A percentile compares a stretch with the other conserved stretches of the same genome.
phyloP scores from a whole-genome alignment of 2,329 filamentous ascomycete species.

The Monosporascus sp. region DNA sequence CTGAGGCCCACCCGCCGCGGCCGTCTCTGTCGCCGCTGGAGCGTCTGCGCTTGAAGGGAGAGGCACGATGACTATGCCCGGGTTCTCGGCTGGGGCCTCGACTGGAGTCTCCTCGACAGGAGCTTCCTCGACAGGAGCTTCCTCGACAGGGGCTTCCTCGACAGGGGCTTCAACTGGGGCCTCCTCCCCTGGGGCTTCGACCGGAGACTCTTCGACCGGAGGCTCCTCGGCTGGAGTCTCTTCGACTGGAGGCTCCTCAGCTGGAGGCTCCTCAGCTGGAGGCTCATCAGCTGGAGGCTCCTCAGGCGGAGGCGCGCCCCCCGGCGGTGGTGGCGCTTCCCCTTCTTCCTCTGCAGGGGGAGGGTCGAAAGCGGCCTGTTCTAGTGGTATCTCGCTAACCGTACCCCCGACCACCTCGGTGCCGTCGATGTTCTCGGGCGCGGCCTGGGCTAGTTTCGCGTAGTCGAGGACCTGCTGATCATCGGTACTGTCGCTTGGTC shows the following conservation, averaged over 20 bases:
- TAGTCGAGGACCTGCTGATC: constrained; percentile 26
- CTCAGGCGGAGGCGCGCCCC: constrained; percentile 1
- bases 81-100: no score
- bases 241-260: no score
- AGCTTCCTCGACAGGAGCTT: no score
- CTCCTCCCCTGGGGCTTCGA: neutral
- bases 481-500: constrained; percentile 11
- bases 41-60: neutral
- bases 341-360: constrained; percentile 11
- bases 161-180: no score
- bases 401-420: constrained; percentile 22
- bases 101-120: no score
- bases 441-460: constrained; percentile 16
- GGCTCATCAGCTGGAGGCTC: no score
- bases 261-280: constrained; percentile 1
- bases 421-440: constrained; percentile 21
- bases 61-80: no score
- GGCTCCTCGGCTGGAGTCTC: neutral
- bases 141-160: no score
- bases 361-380: constrained; percentile 22
- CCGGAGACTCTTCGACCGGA: constrained; percentile 1
- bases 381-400: constrained; percentile 23
- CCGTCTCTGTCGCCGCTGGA: neutral
- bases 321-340: neutral
- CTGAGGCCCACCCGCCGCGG: neutral